Conservation (phyloP, 2,329 filamentous ascomycete species). For the Penicillium oxalicum region DNA sequence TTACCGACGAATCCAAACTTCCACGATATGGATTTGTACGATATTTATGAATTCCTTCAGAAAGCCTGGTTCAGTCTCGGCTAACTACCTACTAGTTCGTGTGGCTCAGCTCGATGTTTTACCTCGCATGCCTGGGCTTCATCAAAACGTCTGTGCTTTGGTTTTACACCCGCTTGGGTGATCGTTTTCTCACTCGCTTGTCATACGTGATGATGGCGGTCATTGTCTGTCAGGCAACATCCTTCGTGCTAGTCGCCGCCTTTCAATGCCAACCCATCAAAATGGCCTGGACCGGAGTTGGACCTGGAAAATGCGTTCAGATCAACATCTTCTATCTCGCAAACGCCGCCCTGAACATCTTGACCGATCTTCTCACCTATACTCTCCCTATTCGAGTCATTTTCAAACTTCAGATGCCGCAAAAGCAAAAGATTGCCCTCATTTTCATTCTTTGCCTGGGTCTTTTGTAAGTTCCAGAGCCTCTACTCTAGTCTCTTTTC, state of each 20-base stretch:
- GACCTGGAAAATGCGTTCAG: slow-evolving; percentile 40
- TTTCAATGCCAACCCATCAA: slow-evolving; percentile 42
- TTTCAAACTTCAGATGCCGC: slow-evolving; percentile 42
- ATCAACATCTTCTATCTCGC: slow-evolving; percentile 49
- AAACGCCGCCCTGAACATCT: slow-evolving; percentile 55
- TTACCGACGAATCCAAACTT: slow-evolving; percentile 10
- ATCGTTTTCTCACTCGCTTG: slow-evolving; percentile 31
- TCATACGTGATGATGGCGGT: slow-evolving; percentile 39
- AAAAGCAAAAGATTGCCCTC: slow-evolving; percentile 44
- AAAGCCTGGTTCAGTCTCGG: background rate
- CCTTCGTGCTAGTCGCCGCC: slow-evolving; percentile 39
- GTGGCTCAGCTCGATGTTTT: slow-evolving; percentile 47
- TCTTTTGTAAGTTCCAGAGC: slow-evolving; percentile 33
- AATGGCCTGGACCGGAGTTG: slow-evolving; percentile 35
- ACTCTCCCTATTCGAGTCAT: slow-evolving; percentile 48
- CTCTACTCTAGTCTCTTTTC: background rate
- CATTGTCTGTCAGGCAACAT: slow-evolving; percentile 36
- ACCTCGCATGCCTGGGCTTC: slow-evolving; percentile 44
- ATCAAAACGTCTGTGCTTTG: slow-evolving; percentile 45
- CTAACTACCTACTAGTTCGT: slow-evolving; percentile 29
- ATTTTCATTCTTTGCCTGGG: slow-evolving; percentile 48
- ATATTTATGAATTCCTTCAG: background rate
- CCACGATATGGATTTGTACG: slow-evolving; percentile 17
- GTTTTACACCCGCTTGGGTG: slow-evolving; percentile 43
- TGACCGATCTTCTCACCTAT: slow-evolving; percentile 54